Evolutionary conservation across 2,329 filamentous ascomycete species (phyloP).

Genomic region (Trichoderma asperellum): DNA sequence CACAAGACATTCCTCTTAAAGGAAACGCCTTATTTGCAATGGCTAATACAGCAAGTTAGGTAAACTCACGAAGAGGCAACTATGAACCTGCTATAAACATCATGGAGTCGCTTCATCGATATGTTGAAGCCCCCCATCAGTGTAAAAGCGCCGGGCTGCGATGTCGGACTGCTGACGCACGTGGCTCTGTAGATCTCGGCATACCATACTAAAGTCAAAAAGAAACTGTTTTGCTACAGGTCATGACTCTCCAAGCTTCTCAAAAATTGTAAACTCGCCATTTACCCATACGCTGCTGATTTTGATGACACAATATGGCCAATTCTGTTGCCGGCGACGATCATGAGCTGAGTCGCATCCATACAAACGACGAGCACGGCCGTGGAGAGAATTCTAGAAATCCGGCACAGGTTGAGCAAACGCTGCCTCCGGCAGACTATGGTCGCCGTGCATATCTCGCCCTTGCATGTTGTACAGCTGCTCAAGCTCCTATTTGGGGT

Average conservation of each 20-base stretch:
- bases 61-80: too few relatives aligned
- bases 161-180: conserved; percentile 22
- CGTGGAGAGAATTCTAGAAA: neutral
- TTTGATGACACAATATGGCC: neutral
- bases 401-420: neutral
- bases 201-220: too few relatives aligned
- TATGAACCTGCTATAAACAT: neutral
- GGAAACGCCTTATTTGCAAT: too few relatives aligned
- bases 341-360: neutral
- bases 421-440: conserved; percentile 38
- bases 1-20: too few relatives aligned
- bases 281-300: neutral
- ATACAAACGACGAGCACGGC: neutral
- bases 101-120: neutral
- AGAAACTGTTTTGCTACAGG: neutral
- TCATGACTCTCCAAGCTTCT: neutral
- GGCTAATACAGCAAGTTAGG: neutral
- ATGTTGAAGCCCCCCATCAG: neutral
- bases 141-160: neutral
- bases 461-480: conserved; percentile 39
- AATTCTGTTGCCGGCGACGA: neutral
- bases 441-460: conserved; percentile 39
- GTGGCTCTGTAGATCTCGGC: neutral
- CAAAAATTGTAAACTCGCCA: neutral
- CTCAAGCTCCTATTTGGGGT: conserved; percentile 43